These are phyloP conservation scores for Myrica gale DNA, from an alignment of 306 rosid species.

Conservation along the genomic window DNA sequence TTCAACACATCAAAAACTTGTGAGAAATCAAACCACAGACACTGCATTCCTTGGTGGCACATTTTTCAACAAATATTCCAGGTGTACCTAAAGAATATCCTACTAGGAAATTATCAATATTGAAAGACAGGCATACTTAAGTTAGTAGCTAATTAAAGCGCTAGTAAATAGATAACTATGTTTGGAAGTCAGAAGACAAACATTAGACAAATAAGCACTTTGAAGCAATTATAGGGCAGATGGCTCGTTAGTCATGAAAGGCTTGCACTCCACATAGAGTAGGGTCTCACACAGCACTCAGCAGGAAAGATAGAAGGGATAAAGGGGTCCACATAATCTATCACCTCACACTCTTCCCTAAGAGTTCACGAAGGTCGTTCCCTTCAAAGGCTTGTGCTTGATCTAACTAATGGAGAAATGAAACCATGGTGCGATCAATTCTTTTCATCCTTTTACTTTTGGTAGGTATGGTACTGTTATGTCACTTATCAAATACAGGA, in stretches of 20 bases:
- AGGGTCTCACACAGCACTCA: constrained; percentile 1
- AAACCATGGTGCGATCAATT: too few species aligned
- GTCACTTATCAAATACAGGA: neutral
- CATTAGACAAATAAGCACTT: neutral
- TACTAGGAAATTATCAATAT: neutral
- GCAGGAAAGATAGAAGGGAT: constrained; percentile 8
- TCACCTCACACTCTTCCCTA: neutral
- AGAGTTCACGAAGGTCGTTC: neutral
- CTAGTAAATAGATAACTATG: neutral
- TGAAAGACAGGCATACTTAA: neutral
- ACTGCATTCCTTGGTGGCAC: neutral
- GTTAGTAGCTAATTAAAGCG: neutral
- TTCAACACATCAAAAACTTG: neutral
- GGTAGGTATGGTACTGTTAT: neutral
- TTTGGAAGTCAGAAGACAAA: neutral
- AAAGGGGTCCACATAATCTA: neutral
- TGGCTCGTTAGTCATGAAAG: neutral
- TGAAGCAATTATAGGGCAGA: neutral
- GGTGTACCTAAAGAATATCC: neutral
- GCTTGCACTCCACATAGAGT: neutral
- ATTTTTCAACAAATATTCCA: neutral
- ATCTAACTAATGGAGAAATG: neutral
- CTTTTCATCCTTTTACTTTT: too few species aligned
- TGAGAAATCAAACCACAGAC: neutral
- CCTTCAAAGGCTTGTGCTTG: neutral